A percentile compares a stretch with the other conserved stretches of the same genome.
Evolutionary conservation across 192 early-diverging fungal genomes (phyloP).

Genomic region (Rhizoclosmatium sp.): DNA sequence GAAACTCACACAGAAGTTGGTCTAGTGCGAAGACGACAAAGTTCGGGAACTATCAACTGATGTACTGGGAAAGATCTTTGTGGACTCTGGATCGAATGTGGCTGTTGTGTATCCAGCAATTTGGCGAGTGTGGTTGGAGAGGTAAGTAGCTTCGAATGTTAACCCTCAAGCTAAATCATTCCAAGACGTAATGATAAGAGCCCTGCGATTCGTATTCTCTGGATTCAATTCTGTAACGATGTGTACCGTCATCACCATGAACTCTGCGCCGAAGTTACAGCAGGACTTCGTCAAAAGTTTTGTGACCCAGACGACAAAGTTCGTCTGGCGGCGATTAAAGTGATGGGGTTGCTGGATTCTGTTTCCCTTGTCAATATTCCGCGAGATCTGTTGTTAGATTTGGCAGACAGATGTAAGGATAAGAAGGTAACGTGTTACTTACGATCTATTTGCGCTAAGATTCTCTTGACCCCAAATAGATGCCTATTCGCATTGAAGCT

Average conservation of each 20-base stretch:
- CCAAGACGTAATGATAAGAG: constrained; percentile 82
- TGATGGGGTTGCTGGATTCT: constrained; percentile 69
- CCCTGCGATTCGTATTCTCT: constrained; percentile 71
- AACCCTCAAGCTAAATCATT: constrained; percentile 60
- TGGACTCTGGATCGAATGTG: constrained; percentile 73
- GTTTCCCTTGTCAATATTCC: constrained; percentile 60
- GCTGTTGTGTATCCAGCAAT: constrained; percentile 77
- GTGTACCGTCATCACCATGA: constrained; percentile 78
- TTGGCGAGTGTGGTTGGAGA: constrained; percentile 86
- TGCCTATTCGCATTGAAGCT: constrained; percentile 75
- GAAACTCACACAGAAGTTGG: background rate
- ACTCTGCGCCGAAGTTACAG: constrained; percentile 77
- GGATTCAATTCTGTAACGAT: constrained; percentile 70
- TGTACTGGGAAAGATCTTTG: constrained; percentile 89
- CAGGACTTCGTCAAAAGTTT: constrained; percentile 70
- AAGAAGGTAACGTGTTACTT: constrained; percentile 64
- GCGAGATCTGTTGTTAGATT: constrained; percentile 60
- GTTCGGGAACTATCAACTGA: constrained; percentile 80
- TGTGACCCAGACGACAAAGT: constrained; percentile 95
- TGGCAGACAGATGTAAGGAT: constrained; percentile 88
- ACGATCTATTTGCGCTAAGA: background rate
- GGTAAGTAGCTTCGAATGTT: constrained; percentile 64
- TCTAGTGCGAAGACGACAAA: constrained; percentile 73
- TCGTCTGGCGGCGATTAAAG: constrained; percentile 73
- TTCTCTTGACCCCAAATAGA: constrained; percentile 32